Percentiles rank a stretch among this genome's conserved stretches.
Evolutionary conservation across 2,329 filamentous ascomycete genomes (phyloP).

Genomic region (Fusarium bactridioides): DNA sequence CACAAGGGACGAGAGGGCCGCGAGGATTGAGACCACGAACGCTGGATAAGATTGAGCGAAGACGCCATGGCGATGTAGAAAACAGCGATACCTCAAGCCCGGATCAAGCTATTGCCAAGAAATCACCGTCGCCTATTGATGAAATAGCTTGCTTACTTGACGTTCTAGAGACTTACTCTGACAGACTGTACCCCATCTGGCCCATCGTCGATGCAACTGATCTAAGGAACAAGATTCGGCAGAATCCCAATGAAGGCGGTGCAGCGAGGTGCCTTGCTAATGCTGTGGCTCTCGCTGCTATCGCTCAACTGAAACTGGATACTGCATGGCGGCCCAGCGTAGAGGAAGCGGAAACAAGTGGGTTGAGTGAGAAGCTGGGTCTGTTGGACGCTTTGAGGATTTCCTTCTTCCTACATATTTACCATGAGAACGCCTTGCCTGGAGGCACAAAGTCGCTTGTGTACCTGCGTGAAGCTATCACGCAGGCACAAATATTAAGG

Average conservation of each 20-base stretch:
- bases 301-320: constrained; percentile 57
- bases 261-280: constrained; percentile 53
- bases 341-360: constrained; percentile 40
- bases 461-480: constrained; percentile 60
- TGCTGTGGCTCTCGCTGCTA: constrained; percentile 56
- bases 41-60: constrained; percentile 50
- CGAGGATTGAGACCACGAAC: constrained; percentile 56
- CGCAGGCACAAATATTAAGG: constrained; percentile 58
- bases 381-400: constrained; percentile 54
- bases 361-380: constrained; percentile 41
- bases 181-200: constrained; percentile 62
- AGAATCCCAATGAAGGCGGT: constrained; percentile 42
- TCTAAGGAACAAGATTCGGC: constrained; percentile 49
- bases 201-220: constrained; percentile 57
- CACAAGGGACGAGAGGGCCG: constrained; percentile 55
- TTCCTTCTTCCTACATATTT: constrained; percentile 61
- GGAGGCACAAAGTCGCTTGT: constrained; percentile 57
- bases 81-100: constrained; percentile 12
- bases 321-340: constrained; percentile 40
- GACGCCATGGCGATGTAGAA: constrained; percentile 18
- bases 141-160: constrained; percentile 41
- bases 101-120: not conserved
- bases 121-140: constrained; percentile 20
- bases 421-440: constrained; percentile 57
- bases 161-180: constrained; percentile 54